Base-by-base conservation (phyloP, 176 grass and related monocot genomes). In the Cenchrus americanus region DNA sequence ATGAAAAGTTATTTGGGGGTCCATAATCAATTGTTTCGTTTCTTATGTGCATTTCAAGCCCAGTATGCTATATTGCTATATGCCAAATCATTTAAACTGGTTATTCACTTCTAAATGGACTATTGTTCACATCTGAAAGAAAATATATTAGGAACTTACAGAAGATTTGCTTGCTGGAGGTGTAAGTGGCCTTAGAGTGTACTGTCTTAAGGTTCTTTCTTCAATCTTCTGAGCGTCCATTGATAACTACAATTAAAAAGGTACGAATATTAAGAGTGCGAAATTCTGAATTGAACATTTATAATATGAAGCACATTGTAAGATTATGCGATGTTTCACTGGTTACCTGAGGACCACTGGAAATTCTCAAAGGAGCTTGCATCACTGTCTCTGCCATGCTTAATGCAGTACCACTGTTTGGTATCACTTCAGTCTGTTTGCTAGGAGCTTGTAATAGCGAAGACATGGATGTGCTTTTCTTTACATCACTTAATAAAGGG, bases 351-450 rank as follows among this genome's bases (percentile, higher is more conserved):
- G 87, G 90, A 11, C 65, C 46, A 78, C 50, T 83, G 40, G 78
- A 82, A 86, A 62, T 84, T 88, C 54, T 89, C 26, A 76, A 63
- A 77, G 93, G 93, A 69, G 71, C 58, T 85, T 95, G 93, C 77
- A 89, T 89, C 75, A 95, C 86, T 82, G 88, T 87, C 62, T 88
- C 90, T 1, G 90, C 93, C 93, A 92, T 94, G 71, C 84, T 91
- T 88, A 94, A 89, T 76, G 75, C 83, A 84, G 71, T 81, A 11
- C 72, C 80, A 75, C 30, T 87, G 68, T 80, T 87, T 60, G 82
- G 71, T 5, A n/a, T 34, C 79, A 60, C 73, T 87, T 78, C 78
- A 14, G 69, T 50, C 52, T 82, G 81, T 63, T 83, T 81, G 75
- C 60, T 72, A 75, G 86, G 60, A 89, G 71, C 59, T 57, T 89